phyloP scores from a whole-genome alignment of 495 filamentous ascomycete species.

The Neurospora tetrasperma region DNA sequence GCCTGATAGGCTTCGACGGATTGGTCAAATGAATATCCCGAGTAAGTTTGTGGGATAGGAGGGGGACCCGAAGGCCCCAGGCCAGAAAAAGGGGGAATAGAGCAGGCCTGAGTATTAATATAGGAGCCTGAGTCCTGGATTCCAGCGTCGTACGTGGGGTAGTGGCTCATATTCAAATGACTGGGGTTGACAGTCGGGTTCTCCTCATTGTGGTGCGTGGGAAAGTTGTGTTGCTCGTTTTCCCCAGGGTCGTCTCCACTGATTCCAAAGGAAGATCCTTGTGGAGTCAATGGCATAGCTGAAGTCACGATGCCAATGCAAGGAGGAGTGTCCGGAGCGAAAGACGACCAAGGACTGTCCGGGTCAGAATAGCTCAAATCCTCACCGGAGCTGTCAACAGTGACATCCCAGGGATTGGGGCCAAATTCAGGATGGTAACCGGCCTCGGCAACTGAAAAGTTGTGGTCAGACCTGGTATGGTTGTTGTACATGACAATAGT shows the following conservation, averaged over 20 bases:
- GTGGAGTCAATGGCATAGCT: background rate
- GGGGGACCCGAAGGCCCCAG: background rate
- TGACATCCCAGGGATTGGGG: background rate
- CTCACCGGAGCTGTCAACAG: background rate
- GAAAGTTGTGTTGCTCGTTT: background rate
- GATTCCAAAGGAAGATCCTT: background rate
- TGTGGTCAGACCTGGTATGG: background rate
- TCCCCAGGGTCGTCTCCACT: background rate
- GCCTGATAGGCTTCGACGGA: background rate
- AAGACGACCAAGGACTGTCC: background rate
- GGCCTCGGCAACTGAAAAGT: background rate
- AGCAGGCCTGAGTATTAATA: background rate
- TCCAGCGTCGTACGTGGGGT: background rate
- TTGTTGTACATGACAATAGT: background rate
- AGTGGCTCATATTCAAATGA: background rate
- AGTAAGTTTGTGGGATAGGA: background rate
- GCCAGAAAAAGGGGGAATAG: background rate
- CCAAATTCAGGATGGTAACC: background rate
- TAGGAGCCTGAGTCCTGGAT: background rate
- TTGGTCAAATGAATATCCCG: background rate
- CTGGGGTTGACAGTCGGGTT: background rate
- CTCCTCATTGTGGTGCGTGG: background rate
- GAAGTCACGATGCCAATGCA: background rate
- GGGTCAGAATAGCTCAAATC: background rate
- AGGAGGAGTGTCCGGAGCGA: background rate